Evolutionary conservation across 1,284 basidiomycete genomes (phyloP).

Genomic region (Cutaneotrichosporon mucoides): DNA sequence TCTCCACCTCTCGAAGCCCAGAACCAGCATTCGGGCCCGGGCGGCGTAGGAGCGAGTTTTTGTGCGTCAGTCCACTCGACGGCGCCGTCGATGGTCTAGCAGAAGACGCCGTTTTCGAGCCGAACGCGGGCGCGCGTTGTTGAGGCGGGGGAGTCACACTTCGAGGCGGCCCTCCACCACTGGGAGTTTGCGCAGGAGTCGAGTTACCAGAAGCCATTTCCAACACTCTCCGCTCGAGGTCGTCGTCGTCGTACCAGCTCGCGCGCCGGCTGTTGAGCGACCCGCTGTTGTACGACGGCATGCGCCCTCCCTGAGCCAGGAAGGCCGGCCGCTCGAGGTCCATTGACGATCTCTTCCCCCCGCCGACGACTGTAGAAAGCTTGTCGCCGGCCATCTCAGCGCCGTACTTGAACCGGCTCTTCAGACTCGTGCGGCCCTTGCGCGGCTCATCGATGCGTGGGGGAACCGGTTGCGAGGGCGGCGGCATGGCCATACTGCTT

Average conservation of each 20-base stretch:
- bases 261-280: neutral
- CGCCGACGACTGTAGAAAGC: constrained; percentile 26
- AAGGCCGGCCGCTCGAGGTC: constrained; percentile 22
- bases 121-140: too few species aligned
- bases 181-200: too few species aligned
- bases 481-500: constrained; percentile 24
- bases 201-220: constrained; percentile 39
- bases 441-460: constrained; percentile 8
- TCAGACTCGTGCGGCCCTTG: constrained; percentile 36
- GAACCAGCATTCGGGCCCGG: too few species aligned
- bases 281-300: constrained; percentile 11
- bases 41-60: too few species aligned
- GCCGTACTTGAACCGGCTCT: constrained; percentile 35
- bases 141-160: too few species aligned
- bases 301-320: constrained; percentile 11
- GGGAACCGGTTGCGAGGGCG: constrained; percentile 21
- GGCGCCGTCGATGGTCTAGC: too few species aligned
- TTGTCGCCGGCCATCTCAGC: constrained; percentile 32
- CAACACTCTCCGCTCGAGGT: constrained; percentile 41
- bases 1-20: neutral
- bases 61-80: too few species aligned
- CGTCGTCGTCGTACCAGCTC: constrained; percentile 19
- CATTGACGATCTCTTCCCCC: constrained; percentile 11
- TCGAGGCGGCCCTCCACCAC: too few species aligned
- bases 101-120: too few species aligned